Evolutionary conservation across 345 rosid species (phyloP), one percentile per base, ranked within the genome.

Genomic region (Corchorus capsularis): DNA sequence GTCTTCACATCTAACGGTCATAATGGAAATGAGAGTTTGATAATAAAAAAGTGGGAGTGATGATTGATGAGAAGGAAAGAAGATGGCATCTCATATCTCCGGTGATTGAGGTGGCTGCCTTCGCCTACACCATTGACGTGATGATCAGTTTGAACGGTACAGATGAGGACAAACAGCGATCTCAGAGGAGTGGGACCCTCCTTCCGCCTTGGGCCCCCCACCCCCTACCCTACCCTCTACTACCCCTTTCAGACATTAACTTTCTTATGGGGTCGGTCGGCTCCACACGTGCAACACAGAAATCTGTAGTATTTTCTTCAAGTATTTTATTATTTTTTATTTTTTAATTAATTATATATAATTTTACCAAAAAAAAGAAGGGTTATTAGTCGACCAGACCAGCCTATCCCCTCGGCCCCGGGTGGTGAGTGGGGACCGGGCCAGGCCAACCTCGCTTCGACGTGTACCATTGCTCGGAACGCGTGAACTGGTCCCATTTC

Each of bases 71-170:
- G 7, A 6, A 39, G 43, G 43, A 3, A 3, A 39, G 8, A 12
- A 12, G 39, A 60, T 60, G 39, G 39, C 17, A 60, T 27, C 41
- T 60, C 17, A 60, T 27, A 17, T 60, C 43, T 35, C 12, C 66
- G 19, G 66, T 62, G 6, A 61, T 15, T 62, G 66, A 15, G 45
- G 66, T 60, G 17, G 64, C 14, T 27, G 63, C 7, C 41, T 62
- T 34, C 19, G 63, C 7, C 41, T 62, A 62, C 19, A 39, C 43
- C 43, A 39, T 6, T 34, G 66, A 62, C 66, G 66, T 62, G 66
- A 62, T 62, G 19, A 62, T 62, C 66, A 13, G 66, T 34, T 62
- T 34, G 45, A 62, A 62, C 45, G 66, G 66, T 34, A 35, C 45
- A 34, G 66, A 62, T 35, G 66, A 14, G 45, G 19, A 34, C 66